phyloP scores from a whole-genome alignment of 345 rosid species.

The Salix udensis region DNA sequence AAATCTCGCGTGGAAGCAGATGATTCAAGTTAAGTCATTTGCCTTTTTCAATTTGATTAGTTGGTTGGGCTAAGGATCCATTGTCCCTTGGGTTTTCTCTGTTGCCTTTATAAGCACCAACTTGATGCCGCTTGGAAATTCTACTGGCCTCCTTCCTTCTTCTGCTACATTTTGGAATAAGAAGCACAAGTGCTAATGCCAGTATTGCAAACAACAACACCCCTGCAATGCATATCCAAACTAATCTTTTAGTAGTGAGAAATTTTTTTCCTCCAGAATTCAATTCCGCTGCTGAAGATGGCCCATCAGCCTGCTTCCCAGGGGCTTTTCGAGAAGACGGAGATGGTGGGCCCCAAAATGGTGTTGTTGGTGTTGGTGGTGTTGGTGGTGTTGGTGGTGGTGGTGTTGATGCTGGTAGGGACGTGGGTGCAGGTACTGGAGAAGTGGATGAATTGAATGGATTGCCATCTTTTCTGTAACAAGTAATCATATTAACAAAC shows the following conservation, averaged over 20 bases:
- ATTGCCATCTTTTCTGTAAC: conserved; percentile 81
- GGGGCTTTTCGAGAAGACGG: conserved; percentile 37
- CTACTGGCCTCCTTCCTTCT: conserved; percentile 48
- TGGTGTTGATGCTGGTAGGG: conserved; percentile 42
- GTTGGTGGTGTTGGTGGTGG: conserved; percentile 41
- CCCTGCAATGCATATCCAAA: conserved; percentile 74
- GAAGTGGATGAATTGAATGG: conserved; percentile 53
- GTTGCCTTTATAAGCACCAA: conserved; percentile 59
- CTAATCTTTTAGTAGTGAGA: conserved; percentile 48
- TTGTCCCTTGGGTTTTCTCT: conserved; percentile 54
- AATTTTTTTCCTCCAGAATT: conserved; percentile 39
- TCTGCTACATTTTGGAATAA: conserved; percentile 50
- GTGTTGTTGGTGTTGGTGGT: conserved; percentile 10
- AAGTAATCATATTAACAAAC: conserved; percentile 15
- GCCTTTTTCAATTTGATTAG: conserved; percentile 63
- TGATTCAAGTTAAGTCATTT: conserved; percentile 12
- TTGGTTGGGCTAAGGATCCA: conserved; percentile 37
- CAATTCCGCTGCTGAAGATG: conserved; percentile 49
- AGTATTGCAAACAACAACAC: conserved; percentile 51
- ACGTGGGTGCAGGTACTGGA: conserved; percentile 51
- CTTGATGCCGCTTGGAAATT: conserved; percentile 58
- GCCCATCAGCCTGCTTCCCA: conserved; percentile 55
- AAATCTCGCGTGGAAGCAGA: conserved; percentile 7
- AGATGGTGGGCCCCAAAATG: conserved; percentile 28
- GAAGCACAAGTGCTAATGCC: conserved; percentile 48